Percentiles rank a stretch among this genome's conserved stretches.
These are phyloP conservation scores for Candida parachauliodes DNA, from an alignment of 805 yeast species.

Conservation along the genomic window DNA sequence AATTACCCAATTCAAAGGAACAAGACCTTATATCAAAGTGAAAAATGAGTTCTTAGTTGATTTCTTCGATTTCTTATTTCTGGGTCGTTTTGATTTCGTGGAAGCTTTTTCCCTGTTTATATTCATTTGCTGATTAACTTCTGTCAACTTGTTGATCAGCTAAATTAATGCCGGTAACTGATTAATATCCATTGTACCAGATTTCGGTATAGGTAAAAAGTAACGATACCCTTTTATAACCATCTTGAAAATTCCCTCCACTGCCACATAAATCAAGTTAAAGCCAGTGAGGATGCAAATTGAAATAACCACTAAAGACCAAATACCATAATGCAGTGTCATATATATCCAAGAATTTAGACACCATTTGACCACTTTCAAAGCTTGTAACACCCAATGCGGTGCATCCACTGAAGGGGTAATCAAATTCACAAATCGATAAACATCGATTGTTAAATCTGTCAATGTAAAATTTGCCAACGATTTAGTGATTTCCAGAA, in stretches of 20 bases:
- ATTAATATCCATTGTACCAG: not conserved
- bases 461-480: not conserved
- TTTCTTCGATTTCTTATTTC: not conserved
- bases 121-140: not conserved
- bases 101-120: not conserved
- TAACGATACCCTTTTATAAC: not conserved
- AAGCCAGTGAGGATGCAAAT: not conserved
- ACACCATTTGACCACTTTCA: not conserved
- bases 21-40: not conserved
- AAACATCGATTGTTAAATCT: not conserved
- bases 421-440: not conserved
- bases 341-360: not conserved
- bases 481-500: constrained; percentile 1
- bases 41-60: not conserved
- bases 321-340: not conserved
- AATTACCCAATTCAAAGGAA: not conserved
- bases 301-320: not conserved
- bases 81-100: not conserved
- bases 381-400: not conserved
- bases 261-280: not conserved
- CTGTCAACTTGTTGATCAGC: not conserved
- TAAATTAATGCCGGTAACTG: not conserved
- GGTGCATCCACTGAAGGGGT: not conserved
- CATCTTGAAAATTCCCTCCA: not conserved
- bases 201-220: not conserved